phyloP scores from a whole-genome alignment of 2,329 filamentous ascomycete species.

The Trichophyton equinum region DNA sequence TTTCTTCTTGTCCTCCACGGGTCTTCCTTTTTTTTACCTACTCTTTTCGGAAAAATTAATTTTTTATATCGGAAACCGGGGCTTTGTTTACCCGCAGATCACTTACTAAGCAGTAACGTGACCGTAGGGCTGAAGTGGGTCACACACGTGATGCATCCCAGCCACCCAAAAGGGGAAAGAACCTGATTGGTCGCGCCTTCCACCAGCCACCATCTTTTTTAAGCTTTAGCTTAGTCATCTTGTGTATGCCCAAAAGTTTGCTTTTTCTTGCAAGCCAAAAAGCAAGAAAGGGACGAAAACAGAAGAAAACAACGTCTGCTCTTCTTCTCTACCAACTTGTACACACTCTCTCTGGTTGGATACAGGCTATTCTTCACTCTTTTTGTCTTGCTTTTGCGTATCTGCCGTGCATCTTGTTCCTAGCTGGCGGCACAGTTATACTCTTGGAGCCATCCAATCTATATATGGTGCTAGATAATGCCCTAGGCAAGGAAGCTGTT shows the following conservation, averaged over 20 bases:
- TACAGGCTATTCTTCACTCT: background rate
- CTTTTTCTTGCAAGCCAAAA: background rate
- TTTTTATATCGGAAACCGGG: background rate
- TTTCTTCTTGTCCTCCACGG: background rate
- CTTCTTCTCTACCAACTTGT: background rate
- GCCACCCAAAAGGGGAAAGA: background rate
- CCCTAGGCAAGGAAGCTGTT: slow-evolving; percentile 2
- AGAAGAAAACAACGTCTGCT: background rate
- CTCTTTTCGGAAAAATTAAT: background rate
- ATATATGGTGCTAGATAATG: background rate
- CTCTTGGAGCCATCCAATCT: background rate
- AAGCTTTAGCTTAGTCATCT: background rate
- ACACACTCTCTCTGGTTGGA: background rate
- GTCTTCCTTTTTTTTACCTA: too few relatives aligned
- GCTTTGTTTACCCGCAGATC: background rate
- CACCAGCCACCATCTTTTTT: background rate
- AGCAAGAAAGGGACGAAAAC: background rate
- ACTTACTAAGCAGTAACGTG: background rate
- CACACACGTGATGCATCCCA: background rate
- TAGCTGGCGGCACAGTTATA: background rate
- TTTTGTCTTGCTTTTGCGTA: background rate
- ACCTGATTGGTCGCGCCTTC: background rate
- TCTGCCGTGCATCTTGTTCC: background rate
- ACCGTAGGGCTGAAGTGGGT: background rate
- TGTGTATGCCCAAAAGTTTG: background rate